phyloP scores from a whole-genome alignment of 208 protist genomes.

The Leishmania arabica region DNA sequence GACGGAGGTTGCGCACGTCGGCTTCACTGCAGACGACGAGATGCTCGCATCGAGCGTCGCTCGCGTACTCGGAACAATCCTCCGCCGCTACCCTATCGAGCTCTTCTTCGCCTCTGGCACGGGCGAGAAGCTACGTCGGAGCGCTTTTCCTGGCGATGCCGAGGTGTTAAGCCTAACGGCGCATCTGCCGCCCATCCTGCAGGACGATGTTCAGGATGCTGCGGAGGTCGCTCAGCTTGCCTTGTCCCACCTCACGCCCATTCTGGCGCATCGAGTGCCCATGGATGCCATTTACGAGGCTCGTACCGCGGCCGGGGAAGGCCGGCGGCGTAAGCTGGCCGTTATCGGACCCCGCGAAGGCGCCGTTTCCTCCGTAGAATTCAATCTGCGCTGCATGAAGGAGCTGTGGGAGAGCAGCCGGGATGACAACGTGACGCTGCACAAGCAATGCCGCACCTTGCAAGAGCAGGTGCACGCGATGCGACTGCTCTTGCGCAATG shows the following conservation, averaged over 20 bases:
- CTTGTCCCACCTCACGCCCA: constrained; percentile 28
- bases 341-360: constrained; percentile 43
- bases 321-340: constrained; percentile 49
- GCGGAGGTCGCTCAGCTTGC: constrained; percentile 63
- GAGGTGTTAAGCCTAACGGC: constrained; percentile 24
- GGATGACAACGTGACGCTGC: constrained; percentile 81
- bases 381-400: constrained; percentile 74
- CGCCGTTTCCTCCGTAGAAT: constrained; percentile 78
- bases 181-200: constrained; percentile 54
- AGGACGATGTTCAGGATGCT: constrained; percentile 72
- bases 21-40: constrained; percentile 70
- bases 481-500: constrained; percentile 67
- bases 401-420: constrained; percentile 79
- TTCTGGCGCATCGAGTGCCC: constrained; percentile 77
- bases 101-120: constrained; percentile 55
- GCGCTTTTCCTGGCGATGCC: constrained; percentile 34
- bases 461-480: constrained; percentile 50
- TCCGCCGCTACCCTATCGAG: constrained; percentile 69
- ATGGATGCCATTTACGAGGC: constrained; percentile 79
- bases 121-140: constrained; percentile 46
- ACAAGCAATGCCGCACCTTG: constrained; percentile 73
- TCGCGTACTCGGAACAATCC: constrained; percentile 70
- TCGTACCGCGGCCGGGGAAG: constrained; percentile 36
- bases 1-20: constrained; percentile 15
- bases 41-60: constrained; percentile 48